Evolutionary conservation across 306 rosid species (phyloP).

Genomic region (Luffa aegyptiaca): DNA sequence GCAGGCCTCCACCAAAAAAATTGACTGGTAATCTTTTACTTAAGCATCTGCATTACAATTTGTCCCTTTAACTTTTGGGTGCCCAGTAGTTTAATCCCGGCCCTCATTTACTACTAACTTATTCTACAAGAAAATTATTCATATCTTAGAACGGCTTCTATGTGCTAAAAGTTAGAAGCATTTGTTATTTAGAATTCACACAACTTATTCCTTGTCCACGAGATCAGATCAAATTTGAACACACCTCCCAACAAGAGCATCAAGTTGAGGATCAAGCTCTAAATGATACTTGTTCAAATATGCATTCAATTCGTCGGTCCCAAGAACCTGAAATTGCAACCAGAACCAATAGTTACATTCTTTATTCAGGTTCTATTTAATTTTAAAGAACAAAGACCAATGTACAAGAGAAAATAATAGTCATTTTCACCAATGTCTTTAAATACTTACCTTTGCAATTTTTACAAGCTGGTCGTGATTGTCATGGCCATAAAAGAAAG

Average conservation of each 20-base stretch:
- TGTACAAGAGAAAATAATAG: not conserved
- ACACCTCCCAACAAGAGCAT: constrained; percentile 40
- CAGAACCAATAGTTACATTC: not conserved
- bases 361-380: not conserved
- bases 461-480: constrained; percentile 45
- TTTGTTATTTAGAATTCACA: not conserved
- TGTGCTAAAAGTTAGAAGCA: not conserved
- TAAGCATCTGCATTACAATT: not conserved
- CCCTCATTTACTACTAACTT: not conserved
- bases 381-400: not conserved
- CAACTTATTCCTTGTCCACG: not conserved
- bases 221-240: not conserved
- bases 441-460: constrained; percentile 29
- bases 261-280: constrained; percentile 40
- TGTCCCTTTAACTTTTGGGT: not conserved
- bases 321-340: constrained; percentile 28
- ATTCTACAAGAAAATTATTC: not conserved
- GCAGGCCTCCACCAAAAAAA: not conserved
- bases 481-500: constrained; percentile 97
- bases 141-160: not conserved
- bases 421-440: not conserved
- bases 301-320: constrained; percentile 36
- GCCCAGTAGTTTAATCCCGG: constrained; percentile 1
- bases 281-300: constrained; percentile 36
- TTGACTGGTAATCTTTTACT: not conserved